Evolutionary conservation across 129 eudicot genomes (phyloP).

Genomic region (Helianthus tuberosus): DNA sequence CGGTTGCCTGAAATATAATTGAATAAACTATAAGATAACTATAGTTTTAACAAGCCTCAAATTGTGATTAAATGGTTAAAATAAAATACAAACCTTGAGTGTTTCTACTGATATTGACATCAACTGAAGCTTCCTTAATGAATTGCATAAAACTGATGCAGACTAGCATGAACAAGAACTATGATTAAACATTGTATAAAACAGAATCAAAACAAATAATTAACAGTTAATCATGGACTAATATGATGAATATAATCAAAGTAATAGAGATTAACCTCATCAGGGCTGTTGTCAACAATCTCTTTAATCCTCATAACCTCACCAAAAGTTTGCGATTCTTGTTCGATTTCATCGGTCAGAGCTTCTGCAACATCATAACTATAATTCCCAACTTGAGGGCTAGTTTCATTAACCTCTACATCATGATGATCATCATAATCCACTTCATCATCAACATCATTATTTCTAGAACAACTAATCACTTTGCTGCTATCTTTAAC

Average conservation of each 20-base stretch:
- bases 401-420: slow-evolving; percentile 36
- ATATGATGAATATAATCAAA: neutral
- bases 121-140: slow-evolving; percentile 74
- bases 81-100: slow-evolving; percentile 58
- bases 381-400: slow-evolving; percentile 45
- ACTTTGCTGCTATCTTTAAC: slow-evolving; percentile 42
- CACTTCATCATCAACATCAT: slow-evolving; percentile 35
- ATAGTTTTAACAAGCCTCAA: neutral
- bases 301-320: slow-evolving; percentile 86
- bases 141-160: slow-evolving; percentile 49
- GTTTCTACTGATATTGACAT: slow-evolving; percentile 69
- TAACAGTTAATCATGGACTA: neutral
- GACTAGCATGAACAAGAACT: slow-evolving; percentile 46
- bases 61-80: slow-evolving; percentile 10
- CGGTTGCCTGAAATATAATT: slow-evolving; percentile 62
- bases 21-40: neutral
- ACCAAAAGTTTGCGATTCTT: slow-evolving; percentile 43
- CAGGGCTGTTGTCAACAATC: slow-evolving; percentile 52
- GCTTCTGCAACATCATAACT: slow-evolving; percentile 85
- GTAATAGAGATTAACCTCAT: slow-evolving; percentile 57
- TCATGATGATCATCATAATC: slow-evolving; percentile 25
- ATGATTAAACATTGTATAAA: slow-evolving; percentile 23
- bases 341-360: slow-evolving; percentile 77
- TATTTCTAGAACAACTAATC: slow-evolving; percentile 30
- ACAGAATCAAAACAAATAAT: too few species aligned